Conservation (phyloP, 495 filamentous ascomycete species). For the Extremus antarcticus region DNA sequence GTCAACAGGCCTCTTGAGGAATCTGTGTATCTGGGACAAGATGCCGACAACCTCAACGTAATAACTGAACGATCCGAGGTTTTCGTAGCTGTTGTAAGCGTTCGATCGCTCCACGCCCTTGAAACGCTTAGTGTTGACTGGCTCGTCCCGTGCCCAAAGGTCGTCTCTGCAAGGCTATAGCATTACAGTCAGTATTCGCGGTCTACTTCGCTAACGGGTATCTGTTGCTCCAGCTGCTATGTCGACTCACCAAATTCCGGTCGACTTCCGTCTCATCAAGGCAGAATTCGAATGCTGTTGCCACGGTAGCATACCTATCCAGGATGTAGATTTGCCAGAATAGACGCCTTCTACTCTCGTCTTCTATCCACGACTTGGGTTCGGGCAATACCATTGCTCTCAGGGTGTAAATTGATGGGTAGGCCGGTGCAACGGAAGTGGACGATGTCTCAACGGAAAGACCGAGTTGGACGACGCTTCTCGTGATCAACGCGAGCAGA, state of each 20-base stretch:
- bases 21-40: constrained; percentile 72
- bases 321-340: constrained; percentile 92
- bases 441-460: constrained; percentile 71
- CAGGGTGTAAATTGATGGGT: constrained; percentile 72
- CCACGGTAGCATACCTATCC: constrained; percentile 77
- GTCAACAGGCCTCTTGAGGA: constrained; percentile 77
- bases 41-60: constrained; percentile 81
- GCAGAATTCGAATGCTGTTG: constrained; percentile 82
- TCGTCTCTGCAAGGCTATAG: constrained; percentile 64
- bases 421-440: constrained; percentile 59
- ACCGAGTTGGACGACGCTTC: constrained; percentile 75
- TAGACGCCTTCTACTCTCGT: constrained; percentile 67
- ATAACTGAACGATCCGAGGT: constrained; percentile 73
- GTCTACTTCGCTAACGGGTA: too few relatives aligned
- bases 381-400: constrained; percentile 73
- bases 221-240: neutral
- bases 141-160: constrained; percentile 70
- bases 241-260: constrained; percentile 43
- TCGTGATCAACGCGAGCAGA: constrained; percentile 72
- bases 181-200: neutral
- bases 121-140: constrained; percentile 64
- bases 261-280: constrained; percentile 82
- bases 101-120: constrained; percentile 44
- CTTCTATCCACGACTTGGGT: constrained; percentile 74
- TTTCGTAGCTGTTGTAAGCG: constrained; percentile 65